Percentiles rank a stretch among this genome's conserved stretches.
phyloP scores from a whole-genome alignment of 1,284 basidiomycete genomes.

The Cryptococcus hybrid region DNA sequence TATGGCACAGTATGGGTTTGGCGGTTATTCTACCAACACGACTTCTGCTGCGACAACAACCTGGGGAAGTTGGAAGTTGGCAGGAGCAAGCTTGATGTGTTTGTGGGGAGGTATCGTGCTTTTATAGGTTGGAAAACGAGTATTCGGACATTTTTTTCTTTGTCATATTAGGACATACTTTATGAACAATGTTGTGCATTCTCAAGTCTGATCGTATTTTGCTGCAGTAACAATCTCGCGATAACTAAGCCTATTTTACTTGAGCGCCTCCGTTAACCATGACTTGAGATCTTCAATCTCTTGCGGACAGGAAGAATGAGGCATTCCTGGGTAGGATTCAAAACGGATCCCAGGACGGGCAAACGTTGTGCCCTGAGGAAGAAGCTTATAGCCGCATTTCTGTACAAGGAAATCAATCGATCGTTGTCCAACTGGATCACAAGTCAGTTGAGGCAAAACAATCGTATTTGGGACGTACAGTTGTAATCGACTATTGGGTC shows the following conservation, averaged over 20 bases:
- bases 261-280: conserved; percentile 40
- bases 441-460: conserved; percentile 22
- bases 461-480: conserved; percentile 19
- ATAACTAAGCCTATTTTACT: conserved; percentile 3
- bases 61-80: no score
- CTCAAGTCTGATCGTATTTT: background rate
- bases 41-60: no score
- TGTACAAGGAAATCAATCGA: conserved; percentile 61
- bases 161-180: background rate
- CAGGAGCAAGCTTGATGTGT: no score
- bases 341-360: conserved; percentile 51
- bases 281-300: conserved; percentile 63
- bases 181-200: background rate
- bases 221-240: background rate
- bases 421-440: conserved; percentile 49
- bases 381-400: conserved; percentile 54
- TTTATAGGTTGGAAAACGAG: background rate
- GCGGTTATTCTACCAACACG: no score
- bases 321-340: conserved; percentile 52
- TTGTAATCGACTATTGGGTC: conserved; percentile 68
- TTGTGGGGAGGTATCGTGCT: background rate
- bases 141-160: background rate
- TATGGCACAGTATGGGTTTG: conserved; percentile 26
- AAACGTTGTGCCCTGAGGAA: conserved; percentile 35
- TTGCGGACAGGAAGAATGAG: conserved; percentile 61